Percentiles rank a stretch among this genome's conserved stretches.
These are phyloP conservation scores for Microbotryum lychnidis-dioicae DNA, from an alignment of 1,284 basidiomycete genomes.

Conservation along the genomic window DNA sequence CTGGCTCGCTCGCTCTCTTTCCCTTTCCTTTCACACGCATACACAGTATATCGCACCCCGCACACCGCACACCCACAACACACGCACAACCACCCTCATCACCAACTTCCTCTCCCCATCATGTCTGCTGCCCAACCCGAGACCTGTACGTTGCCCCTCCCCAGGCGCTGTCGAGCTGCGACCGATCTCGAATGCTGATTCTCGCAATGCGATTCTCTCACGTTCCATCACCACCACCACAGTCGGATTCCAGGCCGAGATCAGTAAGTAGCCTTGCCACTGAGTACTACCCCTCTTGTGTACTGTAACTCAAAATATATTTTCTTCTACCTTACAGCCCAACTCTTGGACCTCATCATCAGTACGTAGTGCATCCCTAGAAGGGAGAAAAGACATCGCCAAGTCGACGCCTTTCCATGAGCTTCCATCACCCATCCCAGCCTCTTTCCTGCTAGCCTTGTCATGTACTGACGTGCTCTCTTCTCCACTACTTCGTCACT, in stretches of 20 bases:
- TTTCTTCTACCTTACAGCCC: conserved; percentile 15
- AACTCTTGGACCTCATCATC: conserved; percentile 70
- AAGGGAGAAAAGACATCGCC: no score
- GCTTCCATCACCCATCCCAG: conserved; percentile 2
- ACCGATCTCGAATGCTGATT: not conserved
- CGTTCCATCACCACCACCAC: conserved; percentile 5
- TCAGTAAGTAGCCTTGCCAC: conserved; percentile 50
- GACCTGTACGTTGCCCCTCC: conserved; percentile 8
- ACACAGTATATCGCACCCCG: no score
- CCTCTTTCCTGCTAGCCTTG: not conserved
- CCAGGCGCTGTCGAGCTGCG: not conserved
- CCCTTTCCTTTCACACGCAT: not conserved
- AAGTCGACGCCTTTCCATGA: not conserved
- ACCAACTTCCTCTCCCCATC: not conserved
- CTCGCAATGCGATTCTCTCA: not conserved
- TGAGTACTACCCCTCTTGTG: conserved; percentile 48
- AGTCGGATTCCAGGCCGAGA: conserved; percentile 79
- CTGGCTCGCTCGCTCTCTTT: not conserved
- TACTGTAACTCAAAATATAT: not conserved
- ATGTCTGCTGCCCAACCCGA: conserved; percentile 20
- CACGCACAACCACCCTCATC: not conserved
- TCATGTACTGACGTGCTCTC: no score
- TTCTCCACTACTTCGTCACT: no score
- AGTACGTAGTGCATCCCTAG: conserved; percentile 45
- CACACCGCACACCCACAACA: not conserved